These are phyloP conservation scores for Berkeleyomyces rouxiae DNA, from an alignment of 2,329 filamentous ascomycete species.

Conservation along the genomic window DNA sequence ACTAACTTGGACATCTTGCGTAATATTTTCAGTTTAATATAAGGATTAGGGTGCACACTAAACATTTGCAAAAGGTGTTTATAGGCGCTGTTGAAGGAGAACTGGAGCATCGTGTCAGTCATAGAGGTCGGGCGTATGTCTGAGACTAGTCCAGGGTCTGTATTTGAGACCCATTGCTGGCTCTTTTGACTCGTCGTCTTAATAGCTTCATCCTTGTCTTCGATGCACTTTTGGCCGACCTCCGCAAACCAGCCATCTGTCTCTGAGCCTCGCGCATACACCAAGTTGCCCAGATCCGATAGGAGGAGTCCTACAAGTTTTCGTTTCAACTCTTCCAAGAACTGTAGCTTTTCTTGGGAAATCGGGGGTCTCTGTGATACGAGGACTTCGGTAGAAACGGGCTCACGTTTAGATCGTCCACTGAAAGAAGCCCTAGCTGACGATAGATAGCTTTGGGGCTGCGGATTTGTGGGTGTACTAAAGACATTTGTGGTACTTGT, in stretches of 20 bases:
- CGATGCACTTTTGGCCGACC: constrained; percentile 48
- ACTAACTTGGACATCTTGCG: constrained; percentile 73
- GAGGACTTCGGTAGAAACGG: constrained; percentile 51
- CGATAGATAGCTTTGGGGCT: constrained; percentile 28
- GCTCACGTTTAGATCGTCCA: constrained; percentile 46
- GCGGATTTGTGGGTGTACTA: constrained; percentile 29
- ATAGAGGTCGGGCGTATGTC: neutral
- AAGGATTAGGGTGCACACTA: constrained; percentile 75
- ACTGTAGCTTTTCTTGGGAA: constrained; percentile 56
- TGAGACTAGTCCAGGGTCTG: neutral
- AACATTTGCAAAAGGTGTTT: constrained; percentile 68
- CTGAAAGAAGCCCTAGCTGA: constrained; percentile 26
- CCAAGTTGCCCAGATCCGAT: constrained; percentile 73
- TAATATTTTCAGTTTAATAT: constrained; percentile 66
- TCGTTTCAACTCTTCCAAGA: constrained; percentile 61
- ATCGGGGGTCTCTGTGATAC: constrained; percentile 37
- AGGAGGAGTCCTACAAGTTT: constrained; percentile 69
- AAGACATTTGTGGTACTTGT: constrained; percentile 40
- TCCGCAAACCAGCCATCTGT: constrained; percentile 76
- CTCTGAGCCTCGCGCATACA: constrained; percentile 80
- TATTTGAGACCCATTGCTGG: neutral
- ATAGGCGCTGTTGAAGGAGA: constrained; percentile 70
- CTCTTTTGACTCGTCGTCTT: neutral
- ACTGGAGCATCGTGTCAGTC: constrained; percentile 31
- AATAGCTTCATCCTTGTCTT: constrained; percentile 31